Percentiles rank a stretch among this genome's conserved stretches.
Evolutionary conservation across 345 rosid species (phyloP).

Genomic region (Alliaria petiolata): DNA sequence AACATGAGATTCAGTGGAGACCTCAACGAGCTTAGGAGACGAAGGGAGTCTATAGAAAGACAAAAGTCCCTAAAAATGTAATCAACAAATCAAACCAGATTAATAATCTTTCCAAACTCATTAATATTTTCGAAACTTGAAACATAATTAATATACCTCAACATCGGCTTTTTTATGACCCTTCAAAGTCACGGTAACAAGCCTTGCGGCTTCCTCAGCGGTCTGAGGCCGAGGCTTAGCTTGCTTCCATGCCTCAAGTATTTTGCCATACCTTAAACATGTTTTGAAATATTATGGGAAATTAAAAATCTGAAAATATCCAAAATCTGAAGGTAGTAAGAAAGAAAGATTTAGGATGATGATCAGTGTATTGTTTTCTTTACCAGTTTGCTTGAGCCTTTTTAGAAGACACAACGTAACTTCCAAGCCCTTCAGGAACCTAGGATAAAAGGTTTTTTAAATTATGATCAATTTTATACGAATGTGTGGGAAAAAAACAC

Average conservation of each 20-base stretch:
- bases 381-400: slow-evolving; percentile 95
- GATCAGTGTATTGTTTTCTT: background rate
- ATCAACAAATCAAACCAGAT: background rate
- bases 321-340: background rate
- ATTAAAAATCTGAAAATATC: background rate
- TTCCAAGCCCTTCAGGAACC: slow-evolving; percentile 76
- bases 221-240: slow-evolving; percentile 67
- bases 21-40: slow-evolving; percentile 36
- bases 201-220: slow-evolving; percentile 65
- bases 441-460: background rate
- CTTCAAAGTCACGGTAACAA: slow-evolving; percentile 54
- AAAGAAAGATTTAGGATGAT: background rate
- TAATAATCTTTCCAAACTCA: background rate
- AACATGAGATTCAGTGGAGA: slow-evolving; percentile 38
- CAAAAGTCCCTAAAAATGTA: slow-evolving; percentile 56
- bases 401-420: slow-evolving; percentile 69
- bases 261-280: slow-evolving; percentile 68
- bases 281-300: slow-evolving; percentile 5
- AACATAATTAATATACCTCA: slow-evolving; percentile 56
- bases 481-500: background rate
- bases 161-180: slow-evolving; percentile 75
- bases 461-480: background rate
- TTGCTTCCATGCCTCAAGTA: slow-evolving; percentile 76
- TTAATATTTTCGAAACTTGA: background rate
- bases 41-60: slow-evolving; percentile 76